Evolutionary conservation across 192 early-diverging fungal genomes (phyloP).

Genomic region (Backusella mclennaniae): DNA sequence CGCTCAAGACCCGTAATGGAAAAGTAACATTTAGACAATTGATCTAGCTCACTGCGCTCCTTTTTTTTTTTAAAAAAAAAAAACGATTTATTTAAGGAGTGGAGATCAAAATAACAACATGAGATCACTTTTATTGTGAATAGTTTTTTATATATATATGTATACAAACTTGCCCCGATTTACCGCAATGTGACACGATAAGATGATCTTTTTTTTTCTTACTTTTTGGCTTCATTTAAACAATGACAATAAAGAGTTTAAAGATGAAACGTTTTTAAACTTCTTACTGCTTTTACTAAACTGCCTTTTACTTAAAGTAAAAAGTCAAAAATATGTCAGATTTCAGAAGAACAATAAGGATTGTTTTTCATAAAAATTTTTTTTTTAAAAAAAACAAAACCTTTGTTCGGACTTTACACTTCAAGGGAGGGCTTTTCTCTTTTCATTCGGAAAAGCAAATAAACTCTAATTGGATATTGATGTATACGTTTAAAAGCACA

Average conservation of each 20-base stretch:
- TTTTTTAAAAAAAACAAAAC: background rate
- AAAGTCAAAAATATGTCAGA: background rate
- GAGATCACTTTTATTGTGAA: background rate
- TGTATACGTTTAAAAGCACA: background rate
- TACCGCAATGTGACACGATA: background rate
- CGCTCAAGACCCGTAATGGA: background rate
- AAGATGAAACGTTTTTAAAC: background rate
- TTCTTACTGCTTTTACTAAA: constrained; percentile 2
- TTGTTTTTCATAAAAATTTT: background rate
- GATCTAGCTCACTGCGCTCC: background rate
- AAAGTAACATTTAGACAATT: background rate
- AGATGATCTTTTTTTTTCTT: background rate
- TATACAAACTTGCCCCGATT: background rate
- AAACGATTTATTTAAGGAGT: background rate
- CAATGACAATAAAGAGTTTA: background rate
- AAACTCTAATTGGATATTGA: background rate
- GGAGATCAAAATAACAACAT: background rate
- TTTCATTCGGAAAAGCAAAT: background rate
- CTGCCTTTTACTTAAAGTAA: background rate
- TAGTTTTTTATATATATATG: too few relatives aligned
- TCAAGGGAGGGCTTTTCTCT: background rate
- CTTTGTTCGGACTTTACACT: background rate
- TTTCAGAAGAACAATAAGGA: background rate
- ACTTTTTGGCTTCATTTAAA: background rate
- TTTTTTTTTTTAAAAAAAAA: background rate